Conservation (phyloP, 108 stramenopile species). For the Nitzschia palea region DNA sequence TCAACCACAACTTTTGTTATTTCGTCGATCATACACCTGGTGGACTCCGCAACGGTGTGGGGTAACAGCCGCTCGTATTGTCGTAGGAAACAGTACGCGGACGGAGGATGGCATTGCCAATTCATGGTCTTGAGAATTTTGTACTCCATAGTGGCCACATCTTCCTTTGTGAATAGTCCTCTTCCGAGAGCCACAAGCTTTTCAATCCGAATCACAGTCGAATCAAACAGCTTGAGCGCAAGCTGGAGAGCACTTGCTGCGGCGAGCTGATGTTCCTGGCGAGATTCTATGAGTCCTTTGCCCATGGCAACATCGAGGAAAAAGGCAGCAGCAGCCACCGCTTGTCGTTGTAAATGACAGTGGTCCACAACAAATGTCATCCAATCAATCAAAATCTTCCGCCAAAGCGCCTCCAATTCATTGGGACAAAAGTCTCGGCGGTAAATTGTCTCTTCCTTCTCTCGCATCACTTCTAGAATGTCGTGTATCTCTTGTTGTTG, state of each 20-base stretch:
- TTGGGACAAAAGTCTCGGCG: background rate
- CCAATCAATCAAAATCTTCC: constrained; percentile 54
- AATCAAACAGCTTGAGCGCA: constrained; percentile 55
- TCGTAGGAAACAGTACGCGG: constrained; percentile 50
- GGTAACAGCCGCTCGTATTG: constrained; percentile 43
- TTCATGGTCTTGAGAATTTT: constrained; percentile 47
- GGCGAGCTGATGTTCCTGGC: constrained; percentile 49
- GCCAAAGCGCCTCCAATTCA: constrained; percentile 40
- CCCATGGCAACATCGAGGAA: constrained; percentile 48
- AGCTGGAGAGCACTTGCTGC: constrained; percentile 62
- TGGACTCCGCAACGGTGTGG: constrained; percentile 9
- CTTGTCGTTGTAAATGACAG: constrained; percentile 44
- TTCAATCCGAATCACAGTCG: constrained; percentile 45
- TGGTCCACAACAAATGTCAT: constrained; percentile 62
- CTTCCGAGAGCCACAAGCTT: constrained; percentile 42
- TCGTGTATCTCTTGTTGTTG: constrained; percentile 20
- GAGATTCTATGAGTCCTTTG: constrained; percentile 27
- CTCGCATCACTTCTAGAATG: constrained; percentile 11
- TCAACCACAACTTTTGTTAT: constrained; percentile 42
- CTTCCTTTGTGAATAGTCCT: constrained; percentile 48
- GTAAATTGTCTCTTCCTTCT: constrained; percentile 7
- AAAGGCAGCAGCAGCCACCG: constrained; percentile 42
- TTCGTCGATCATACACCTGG: constrained; percentile 29
- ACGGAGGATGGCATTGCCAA: constrained; percentile 71
- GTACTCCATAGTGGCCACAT: constrained; percentile 54